phyloP scores from a whole-genome alignment of 305 asterid species.

The Fraxinus latifolia region DNA sequence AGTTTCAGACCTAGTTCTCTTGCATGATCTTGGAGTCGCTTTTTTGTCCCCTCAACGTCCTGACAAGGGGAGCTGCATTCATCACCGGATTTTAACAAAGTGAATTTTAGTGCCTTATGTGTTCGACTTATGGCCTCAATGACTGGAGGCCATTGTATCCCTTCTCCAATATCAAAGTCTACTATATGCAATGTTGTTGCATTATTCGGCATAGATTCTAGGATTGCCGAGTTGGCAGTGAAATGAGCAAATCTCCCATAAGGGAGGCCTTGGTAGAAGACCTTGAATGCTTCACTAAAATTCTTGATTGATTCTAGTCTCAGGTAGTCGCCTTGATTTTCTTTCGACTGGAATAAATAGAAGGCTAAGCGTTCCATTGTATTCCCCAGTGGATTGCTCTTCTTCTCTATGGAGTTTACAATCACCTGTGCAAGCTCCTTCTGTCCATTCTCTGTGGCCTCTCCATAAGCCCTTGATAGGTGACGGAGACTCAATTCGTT shows the following conservation, averaged over 20 bases:
- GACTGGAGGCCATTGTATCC: constrained; percentile 49
- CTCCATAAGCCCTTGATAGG: constrained; percentile 30
- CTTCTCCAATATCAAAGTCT: constrained; percentile 48
- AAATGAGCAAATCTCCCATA: constrained; percentile 48
- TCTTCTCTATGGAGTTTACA: constrained; percentile 16
- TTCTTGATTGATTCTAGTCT: constrained; percentile 19
- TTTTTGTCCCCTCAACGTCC: constrained; percentile 29
- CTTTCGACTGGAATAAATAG: constrained; percentile 26
- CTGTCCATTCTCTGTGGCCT: constrained; percentile 30
- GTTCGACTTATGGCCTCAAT: constrained; percentile 24
- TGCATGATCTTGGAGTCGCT: constrained; percentile 24
- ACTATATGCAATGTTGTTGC: constrained; percentile 24
- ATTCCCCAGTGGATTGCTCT: constrained; percentile 23
- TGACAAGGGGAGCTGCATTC: constrained; percentile 12
- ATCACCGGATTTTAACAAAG: constrained; percentile 19
- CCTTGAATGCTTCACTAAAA: constrained; percentile 22
- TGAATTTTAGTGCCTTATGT: constrained; percentile 21
- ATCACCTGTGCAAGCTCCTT: constrained; percentile 23
- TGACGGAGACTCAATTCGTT: constrained; percentile 14
- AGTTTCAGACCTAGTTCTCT: constrained; percentile 17
- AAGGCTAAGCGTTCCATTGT: constrained; percentile 24
- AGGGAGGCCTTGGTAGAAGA: constrained; percentile 35
- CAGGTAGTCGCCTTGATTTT: constrained; percentile 23
- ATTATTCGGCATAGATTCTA: constrained; percentile 37
- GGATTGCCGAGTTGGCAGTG: constrained; percentile 41